Conservation (phyloP, 75 land plant genomes). For the Larix kaempferi region DNA sequence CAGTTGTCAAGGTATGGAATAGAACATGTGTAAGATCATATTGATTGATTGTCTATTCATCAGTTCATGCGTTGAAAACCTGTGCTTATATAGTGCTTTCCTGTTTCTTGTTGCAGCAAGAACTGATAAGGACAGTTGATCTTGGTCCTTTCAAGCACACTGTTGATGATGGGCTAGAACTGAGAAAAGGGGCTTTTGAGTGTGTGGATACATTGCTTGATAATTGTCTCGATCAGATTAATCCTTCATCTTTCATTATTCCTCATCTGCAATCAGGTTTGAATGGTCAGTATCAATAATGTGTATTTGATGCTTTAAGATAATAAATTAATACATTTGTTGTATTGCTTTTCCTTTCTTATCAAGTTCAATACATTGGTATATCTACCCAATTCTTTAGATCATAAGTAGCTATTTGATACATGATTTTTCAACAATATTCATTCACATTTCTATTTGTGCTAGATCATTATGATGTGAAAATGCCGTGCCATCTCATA, state of each 20-base stretch:
- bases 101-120: constrained; percentile 58
- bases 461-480: constrained; percentile 99
- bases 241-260: constrained; percentile 87
- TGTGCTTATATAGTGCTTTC: not conserved
- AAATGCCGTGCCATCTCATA: constrained; percentile 99
- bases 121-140: constrained; percentile 94
- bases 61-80: not conserved
- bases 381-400: not conserved
- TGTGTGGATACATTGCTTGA: constrained; percentile 97
- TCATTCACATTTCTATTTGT: constrained; percentile 2
- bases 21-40: not conserved
- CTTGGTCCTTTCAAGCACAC: constrained; percentile 98
- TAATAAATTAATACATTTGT: not conserved
- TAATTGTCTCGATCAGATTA: constrained; percentile 92
- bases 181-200: constrained; percentile 97
- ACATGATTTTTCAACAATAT: not conserved
- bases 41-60: not conserved
- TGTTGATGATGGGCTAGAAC: constrained; percentile 98
- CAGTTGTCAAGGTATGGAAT: constrained; percentile 81
- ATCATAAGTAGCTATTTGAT: not conserved
- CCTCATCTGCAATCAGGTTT: constrained; percentile 85
- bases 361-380: not conserved
- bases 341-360: not conserved
- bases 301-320: not conserved
- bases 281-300: constrained; percentile 52